Evolutionary conservation across 2,329 filamentous ascomycete species (phyloP).

Genomic region (Pseudomassariella vexata): DNA sequence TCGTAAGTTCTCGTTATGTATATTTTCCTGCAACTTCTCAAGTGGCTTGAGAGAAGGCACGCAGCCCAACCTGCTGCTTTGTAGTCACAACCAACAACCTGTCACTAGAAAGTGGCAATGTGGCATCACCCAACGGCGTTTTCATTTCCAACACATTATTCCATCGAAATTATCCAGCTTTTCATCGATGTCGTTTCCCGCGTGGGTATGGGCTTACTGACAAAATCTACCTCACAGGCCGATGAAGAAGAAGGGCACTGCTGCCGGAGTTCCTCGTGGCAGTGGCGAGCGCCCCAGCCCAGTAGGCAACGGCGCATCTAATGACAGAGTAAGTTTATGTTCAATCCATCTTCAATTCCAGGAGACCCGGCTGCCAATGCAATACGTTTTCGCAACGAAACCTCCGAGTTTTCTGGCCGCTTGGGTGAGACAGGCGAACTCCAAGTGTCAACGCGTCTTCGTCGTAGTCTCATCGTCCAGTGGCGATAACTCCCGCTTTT

Average conservation of each 20-base stretch:
- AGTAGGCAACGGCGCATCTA: constrained; percentile 47
- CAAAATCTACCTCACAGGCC: constrained; percentile 44
- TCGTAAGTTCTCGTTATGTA: constrained; percentile 49
- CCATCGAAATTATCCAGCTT: too few species aligned
- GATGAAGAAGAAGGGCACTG: constrained; percentile 68
- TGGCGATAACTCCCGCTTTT: constrained; percentile 26
- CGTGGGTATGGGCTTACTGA: constrained; percentile 5
- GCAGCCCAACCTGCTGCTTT: constrained; percentile 16
- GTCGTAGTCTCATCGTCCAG: constrained; percentile 12
- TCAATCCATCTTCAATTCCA: constrained; percentile 1
- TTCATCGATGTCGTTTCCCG: too few species aligned
- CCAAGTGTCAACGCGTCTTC: not conserved
- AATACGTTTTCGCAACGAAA: not conserved
- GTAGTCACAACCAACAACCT: constrained; percentile 21
- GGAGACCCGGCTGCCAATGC: not conserved
- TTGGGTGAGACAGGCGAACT: constrained; percentile 7
- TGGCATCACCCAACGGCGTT: constrained; percentile 27
- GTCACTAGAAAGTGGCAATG: constrained; percentile 25
- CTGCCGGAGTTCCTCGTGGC: constrained; percentile 61
- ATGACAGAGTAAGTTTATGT: constrained; percentile 45
- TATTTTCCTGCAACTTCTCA: constrained; percentile 9
- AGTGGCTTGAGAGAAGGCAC: constrained; percentile 17
- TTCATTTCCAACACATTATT: too few species aligned
- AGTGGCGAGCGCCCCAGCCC: constrained; percentile 61
- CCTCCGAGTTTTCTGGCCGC: not conserved